Percentiles rank a stretch among this genome's conserved stretches.
These are phyloP conservation scores for Cicer judaicum DNA, from an alignment of 306 rosid species.

Conservation along the genomic window DNA sequence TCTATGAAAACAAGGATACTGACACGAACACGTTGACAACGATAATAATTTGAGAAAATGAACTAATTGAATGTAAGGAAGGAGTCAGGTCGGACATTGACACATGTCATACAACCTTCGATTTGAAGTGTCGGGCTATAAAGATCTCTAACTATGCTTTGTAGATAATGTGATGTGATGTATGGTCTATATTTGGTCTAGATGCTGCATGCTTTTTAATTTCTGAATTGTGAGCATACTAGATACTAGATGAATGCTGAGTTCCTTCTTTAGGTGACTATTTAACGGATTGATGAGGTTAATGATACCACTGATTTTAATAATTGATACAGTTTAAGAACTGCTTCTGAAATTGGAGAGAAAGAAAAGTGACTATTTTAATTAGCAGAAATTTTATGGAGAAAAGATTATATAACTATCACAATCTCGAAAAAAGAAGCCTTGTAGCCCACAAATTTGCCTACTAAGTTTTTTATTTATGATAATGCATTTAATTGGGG, in stretches of 20 bases:
- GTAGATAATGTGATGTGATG: background rate
- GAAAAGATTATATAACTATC: constrained; percentile 4
- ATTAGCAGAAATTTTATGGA: background rate
- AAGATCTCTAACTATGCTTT: background rate
- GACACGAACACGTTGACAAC: no score
- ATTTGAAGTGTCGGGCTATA: no score
- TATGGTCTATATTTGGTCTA: constrained; percentile 1
- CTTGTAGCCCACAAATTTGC: background rate
- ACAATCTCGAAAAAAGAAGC: constrained; percentile 14
- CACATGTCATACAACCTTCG: no score
- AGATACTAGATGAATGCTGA: constrained; percentile 10
- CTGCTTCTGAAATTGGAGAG: constrained; percentile 21
- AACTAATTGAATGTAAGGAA: no score
- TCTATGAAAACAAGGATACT: background rate
- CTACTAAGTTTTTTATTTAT: constrained; percentile 11
- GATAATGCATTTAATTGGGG: background rate
- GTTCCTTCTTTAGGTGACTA: constrained; percentile 22
- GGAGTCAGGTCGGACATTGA: no score
- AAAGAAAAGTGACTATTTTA: constrained; percentile 3
- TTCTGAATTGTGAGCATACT: constrained; percentile 21
- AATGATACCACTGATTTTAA: constrained; percentile 9
- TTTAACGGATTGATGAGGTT: constrained; percentile 24
- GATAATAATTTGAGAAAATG: no score
- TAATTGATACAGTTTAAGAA: constrained; percentile 32
- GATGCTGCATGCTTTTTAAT: background rate